A percentile compares a stretch with the other conserved stretches of the same genome.
Evolutionary conservation across 371 early-diverging fungal genomes (phyloP).

Genomic region (Basidiobolus meristosporus): DNA sequence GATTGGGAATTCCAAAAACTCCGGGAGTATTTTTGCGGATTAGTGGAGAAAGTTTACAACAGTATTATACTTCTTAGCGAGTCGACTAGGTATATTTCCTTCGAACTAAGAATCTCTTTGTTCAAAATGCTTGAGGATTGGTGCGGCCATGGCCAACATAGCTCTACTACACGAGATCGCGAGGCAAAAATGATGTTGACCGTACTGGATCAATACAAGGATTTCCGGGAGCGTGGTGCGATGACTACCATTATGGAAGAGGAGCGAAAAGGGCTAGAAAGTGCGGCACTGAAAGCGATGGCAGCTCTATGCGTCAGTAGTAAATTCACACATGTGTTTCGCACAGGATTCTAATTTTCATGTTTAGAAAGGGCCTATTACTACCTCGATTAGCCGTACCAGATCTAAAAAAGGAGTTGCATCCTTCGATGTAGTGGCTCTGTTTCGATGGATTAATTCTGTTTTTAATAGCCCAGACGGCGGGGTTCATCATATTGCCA

Average conservation of each 20-base stretch:
- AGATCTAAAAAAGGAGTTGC: neutral
- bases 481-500: constrained; percentile 20
- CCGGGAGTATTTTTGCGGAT: constrained; percentile 67
- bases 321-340: constrained; percentile 17
- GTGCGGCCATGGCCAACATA: constrained; percentile 70
- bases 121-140: constrained; percentile 81
- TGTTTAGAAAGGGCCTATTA: constrained; percentile 8
- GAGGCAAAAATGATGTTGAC: constrained; percentile 55
- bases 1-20: constrained; percentile 82
- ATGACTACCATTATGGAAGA: constrained; percentile 49
- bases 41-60: constrained; percentile 61
- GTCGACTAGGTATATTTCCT: constrained; percentile 31
- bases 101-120: constrained; percentile 51
- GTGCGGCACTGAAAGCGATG: constrained; percentile 73
- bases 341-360: neutral
- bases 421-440: constrained; percentile 17
- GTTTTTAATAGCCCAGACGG: constrained; percentile 43
- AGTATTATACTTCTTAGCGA: constrained; percentile 1
- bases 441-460: constrained; percentile 40
- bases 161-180: constrained; percentile 33
- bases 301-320: constrained; percentile 36
- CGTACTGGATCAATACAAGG: constrained; percentile 57
- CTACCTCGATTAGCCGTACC: constrained; percentile 1
- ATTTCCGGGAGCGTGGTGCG: constrained; percentile 35
- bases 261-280: constrained; percentile 54